phyloP scores from a whole-genome alignment of 2,329 filamentous ascomycete species.

The Trichoderma harzianum region DNA sequence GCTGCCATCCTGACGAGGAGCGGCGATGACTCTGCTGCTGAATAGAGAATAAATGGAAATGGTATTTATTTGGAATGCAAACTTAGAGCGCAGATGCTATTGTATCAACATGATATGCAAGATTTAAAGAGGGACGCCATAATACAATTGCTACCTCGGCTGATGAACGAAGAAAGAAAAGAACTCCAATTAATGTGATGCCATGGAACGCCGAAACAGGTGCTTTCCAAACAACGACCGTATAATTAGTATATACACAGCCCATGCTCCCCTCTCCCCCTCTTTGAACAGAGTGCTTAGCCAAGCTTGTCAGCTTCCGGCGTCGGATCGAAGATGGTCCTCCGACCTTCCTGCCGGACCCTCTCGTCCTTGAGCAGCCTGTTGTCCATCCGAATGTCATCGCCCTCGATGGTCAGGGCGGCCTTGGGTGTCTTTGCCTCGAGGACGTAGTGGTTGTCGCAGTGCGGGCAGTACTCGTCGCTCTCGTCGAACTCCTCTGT shows the following conservation, averaged over 20 bases:
- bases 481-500: conserved; percentile 88
- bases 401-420: conserved; percentile 81
- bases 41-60: conserved; percentile 28
- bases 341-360: conserved; percentile 55
- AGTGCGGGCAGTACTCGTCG: conserved; percentile 98
- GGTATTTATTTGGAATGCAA: conserved; percentile 24
- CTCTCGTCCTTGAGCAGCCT: conserved; percentile 94
- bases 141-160: conserved; percentile 22
- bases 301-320: conserved; percentile 73
- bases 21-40: conserved; percentile 39
- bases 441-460: conserved; percentile 96
- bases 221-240: conserved; percentile 18
- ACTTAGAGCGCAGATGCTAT: conserved; percentile 29
- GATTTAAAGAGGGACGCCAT: conserved; percentile 27
- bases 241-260: not conserved
- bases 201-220: conserved; percentile 29
- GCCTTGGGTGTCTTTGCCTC: conserved; percentile 84
- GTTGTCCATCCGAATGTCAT: conserved; percentile 80
- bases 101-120: conserved; percentile 38
- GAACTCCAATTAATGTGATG: conserved; percentile 15
- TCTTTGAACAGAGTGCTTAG: conserved; percentile 38
- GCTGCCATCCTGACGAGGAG: conserved; percentile 72
- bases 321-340: conserved; percentile 73
- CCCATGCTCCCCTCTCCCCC: not conserved
- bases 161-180: not conserved